Conservation (phyloP, 164 flowering plant genomes). For the Umbellularia californica region DNA sequence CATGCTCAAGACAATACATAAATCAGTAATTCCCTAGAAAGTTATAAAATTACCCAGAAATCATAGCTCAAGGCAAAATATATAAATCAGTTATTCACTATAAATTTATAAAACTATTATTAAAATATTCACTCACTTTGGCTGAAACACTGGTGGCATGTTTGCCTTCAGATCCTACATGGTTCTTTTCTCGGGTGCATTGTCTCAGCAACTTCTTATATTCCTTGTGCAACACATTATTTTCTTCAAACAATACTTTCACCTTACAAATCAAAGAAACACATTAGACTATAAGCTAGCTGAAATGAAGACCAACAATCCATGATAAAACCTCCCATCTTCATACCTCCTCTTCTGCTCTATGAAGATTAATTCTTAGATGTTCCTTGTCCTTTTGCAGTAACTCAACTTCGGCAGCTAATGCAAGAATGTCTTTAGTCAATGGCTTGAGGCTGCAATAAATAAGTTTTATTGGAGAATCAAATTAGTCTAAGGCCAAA, state of each 20-base stretch:
- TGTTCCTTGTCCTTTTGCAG: slow-evolving; percentile 61
- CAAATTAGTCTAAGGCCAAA: no score
- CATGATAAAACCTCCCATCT: background rate
- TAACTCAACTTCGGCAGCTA: slow-evolving; percentile 43
- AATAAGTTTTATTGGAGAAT: no score
- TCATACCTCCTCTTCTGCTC: slow-evolving; percentile 77
- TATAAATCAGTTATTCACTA: background rate
- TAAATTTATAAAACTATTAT: no score
- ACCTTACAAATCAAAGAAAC: slow-evolving; percentile 33
- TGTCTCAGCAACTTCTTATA: slow-evolving; percentile 57
- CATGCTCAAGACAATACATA: background rate
- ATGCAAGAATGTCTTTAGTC: slow-evolving; percentile 41
- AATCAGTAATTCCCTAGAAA: background rate
- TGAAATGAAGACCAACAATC: background rate
- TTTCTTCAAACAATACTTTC: slow-evolving; percentile 52
- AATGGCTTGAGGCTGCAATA: slow-evolving; percentile 55
- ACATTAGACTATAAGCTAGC: background rate
- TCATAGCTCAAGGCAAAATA: background rate
- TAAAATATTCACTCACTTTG: slow-evolving; percentile 44
- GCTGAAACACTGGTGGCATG: slow-evolving; percentile 44
- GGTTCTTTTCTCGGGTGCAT: slow-evolving; percentile 33
- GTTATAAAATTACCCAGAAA: background rate
- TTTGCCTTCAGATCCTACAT: slow-evolving; percentile 49
- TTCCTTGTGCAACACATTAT: slow-evolving; percentile 56
- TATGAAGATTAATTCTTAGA: slow-evolving; percentile 50